These are phyloP conservation scores for Arachnopeziza araneosa DNA, from an alignment of 2,329 filamentous ascomycete species.

Conservation along the genomic window DNA sequence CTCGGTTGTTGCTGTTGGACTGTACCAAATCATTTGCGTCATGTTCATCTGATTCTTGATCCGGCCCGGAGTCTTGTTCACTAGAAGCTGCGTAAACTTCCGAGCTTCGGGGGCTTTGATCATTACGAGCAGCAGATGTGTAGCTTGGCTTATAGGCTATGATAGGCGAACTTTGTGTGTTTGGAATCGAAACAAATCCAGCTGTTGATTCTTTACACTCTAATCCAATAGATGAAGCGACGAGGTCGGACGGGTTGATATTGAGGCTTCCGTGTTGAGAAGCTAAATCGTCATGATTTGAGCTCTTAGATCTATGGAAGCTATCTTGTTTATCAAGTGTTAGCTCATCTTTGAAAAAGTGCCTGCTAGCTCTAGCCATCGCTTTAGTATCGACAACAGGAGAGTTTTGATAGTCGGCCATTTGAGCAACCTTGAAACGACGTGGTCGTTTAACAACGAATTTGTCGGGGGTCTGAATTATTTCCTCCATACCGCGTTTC, in stretches of 20 bases:
- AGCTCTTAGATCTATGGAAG: background rate
- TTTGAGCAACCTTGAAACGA: background rate
- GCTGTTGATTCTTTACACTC: background rate
- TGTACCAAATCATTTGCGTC: background rate
- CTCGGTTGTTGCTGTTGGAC: background rate
- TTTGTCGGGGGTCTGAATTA: background rate
- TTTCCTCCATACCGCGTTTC: background rate
- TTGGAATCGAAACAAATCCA: background rate
- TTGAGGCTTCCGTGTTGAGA: background rate
- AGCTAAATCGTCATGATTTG: background rate
- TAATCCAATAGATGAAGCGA: background rate
- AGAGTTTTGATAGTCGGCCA: slow-evolving; percentile 4
- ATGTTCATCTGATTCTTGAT: background rate
- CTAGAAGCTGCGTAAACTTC: background rate
- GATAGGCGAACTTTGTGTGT: background rate
- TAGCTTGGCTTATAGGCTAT: background rate
- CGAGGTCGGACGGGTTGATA: background rate
- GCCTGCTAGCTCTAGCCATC: slow-evolving; percentile 10
- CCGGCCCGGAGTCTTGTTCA: background rate
- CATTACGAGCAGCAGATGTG: background rate
- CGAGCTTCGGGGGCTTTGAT: background rate
- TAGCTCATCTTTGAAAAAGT: background rate
- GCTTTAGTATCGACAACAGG: slow-evolving; percentile 7
- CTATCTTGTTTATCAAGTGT: background rate
- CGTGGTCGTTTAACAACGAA: background rate